Conservation (phyloP, 2,329 filamentous ascomycete genomes). For the Rugonectria rugulosa region DNA sequence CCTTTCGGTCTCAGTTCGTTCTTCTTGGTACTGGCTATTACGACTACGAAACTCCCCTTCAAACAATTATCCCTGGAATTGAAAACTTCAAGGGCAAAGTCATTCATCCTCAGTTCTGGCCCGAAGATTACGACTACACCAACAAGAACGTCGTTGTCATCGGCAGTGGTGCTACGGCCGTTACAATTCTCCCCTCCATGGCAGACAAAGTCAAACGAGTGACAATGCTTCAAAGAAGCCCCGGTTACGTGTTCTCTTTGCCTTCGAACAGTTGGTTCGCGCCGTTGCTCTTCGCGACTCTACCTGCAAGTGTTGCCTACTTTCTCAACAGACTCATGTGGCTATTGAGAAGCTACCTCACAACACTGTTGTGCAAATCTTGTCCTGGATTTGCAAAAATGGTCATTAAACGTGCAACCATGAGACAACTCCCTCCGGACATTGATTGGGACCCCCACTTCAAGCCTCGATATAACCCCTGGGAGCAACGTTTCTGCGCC, state of each 20-base stretch:
- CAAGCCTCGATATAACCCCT: slow-evolving; percentile 62
- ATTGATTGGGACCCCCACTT: slow-evolving; percentile 62
- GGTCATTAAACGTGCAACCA: slow-evolving; percentile 52
- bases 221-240: slow-evolving; percentile 75
- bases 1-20: slow-evolving; percentile 57
- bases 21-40: slow-evolving; percentile 70
- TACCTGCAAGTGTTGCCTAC: slow-evolving; percentile 54
- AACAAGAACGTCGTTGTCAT: slow-evolving; percentile 71
- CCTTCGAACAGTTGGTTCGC: slow-evolving; percentile 51
- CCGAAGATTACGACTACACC: slow-evolving; percentile 68
- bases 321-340: slow-evolving; percentile 57
- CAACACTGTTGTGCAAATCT: slow-evolving; percentile 55
- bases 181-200: slow-evolving; percentile 66
- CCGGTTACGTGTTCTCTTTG: slow-evolving; percentile 65
- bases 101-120: slow-evolving; percentile 79
- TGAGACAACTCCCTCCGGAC: slow-evolving; percentile 55
- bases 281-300: slow-evolving; percentile 45
- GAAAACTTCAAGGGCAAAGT: slow-evolving; percentile 50
- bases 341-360: slow-evolving; percentile 51
- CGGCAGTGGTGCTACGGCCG: slow-evolving; percentile 72
- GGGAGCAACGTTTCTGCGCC: slow-evolving; percentile 75
- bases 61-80: slow-evolving; percentile 56
- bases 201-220: slow-evolving; percentile 64
- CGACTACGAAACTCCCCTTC: slow-evolving; percentile 68
- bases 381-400: slow-evolving; percentile 55